Evolutionary conservation across 2,329 filamentous ascomycete species (phyloP).

Genomic region (Fusarium temperatum): DNA sequence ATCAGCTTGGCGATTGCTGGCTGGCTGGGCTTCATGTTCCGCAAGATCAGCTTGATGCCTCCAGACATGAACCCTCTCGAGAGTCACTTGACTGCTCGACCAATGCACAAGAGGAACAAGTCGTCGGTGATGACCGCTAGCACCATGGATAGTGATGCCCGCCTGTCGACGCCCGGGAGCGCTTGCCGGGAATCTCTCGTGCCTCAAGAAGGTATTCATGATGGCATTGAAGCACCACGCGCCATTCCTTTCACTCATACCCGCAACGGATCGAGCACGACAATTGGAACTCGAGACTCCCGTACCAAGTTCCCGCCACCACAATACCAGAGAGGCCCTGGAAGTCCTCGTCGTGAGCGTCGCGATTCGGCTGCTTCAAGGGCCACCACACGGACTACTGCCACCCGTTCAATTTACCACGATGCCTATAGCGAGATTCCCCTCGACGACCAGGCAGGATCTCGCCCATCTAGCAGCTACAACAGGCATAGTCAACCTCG

Average conservation of each 20-base stretch:
- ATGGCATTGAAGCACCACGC: conserved; percentile 57
- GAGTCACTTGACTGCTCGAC: conserved; percentile 79
- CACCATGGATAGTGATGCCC: conserved; percentile 64
- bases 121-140: conserved; percentile 61
- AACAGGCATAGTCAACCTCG: conserved; percentile 47
- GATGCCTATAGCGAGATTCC: conserved; percentile 62
- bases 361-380: conserved; percentile 55
- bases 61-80: conserved; percentile 97
- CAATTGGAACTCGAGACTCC: conserved; percentile 63
- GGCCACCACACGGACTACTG: conserved; percentile 59
- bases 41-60: conserved; percentile 81
- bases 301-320: conserved; percentile 63
- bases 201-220: conserved; percentile 57
- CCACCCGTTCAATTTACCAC: conserved; percentile 47
- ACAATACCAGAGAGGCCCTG: conserved; percentile 61
- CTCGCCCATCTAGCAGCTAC: conserved; percentile 39
- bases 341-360: conserved; percentile 55
- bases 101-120: conserved; percentile 77
- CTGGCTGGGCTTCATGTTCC: conserved; percentile 82
- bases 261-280: conserved; percentile 69
- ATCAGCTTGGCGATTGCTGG: conserved; percentile 75
- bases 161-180: conserved; percentile 59
- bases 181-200: conserved; percentile 54
- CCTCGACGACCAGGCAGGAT: conserved; percentile 50
- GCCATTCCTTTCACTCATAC: conserved; percentile 85